Percentiles rank a stretch among this genome's conserved stretches.
Evolutionary conservation across 2,329 filamentous ascomycete species (phyloP).

Genomic region (Neoscytalidium dimidiatum): DNA sequence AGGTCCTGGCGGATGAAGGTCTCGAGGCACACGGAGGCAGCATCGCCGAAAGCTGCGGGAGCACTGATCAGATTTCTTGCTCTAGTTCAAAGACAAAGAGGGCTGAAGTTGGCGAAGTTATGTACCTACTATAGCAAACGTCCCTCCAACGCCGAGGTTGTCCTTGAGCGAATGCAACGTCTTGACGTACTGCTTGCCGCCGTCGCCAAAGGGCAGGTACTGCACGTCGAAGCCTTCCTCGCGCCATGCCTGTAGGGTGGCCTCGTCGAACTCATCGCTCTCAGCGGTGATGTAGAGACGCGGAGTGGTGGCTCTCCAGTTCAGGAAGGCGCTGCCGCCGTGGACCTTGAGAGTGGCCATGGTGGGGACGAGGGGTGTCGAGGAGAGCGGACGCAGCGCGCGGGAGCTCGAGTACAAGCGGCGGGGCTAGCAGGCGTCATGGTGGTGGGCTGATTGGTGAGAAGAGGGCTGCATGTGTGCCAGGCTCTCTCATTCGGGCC

Average conservation of each 20-base stretch:
- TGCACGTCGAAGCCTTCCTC: constrained; percentile 62
- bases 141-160: constrained; percentile 58
- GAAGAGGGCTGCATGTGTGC: background rate
- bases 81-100: background rate
- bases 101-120: background rate
- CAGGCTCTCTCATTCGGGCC: background rate
- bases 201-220: constrained; percentile 57
- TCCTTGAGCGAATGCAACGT: constrained; percentile 55
- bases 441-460: constrained; percentile 15
- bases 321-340: constrained; percentile 32
- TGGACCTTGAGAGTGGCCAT: constrained; percentile 16
- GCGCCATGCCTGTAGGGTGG: constrained; percentile 56
- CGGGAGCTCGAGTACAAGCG: background rate
- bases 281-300: constrained; percentile 54
- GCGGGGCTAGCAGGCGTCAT: background rate
- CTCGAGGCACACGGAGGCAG: constrained; percentile 61
- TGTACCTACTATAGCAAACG: constrained; percentile 64
- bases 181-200: constrained; percentile 49
- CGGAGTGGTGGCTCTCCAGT: constrained; percentile 44
- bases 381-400: background rate
- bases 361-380: constrained; percentile 1
- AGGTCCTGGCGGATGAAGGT: constrained; percentile 52
- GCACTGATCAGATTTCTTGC: background rate
- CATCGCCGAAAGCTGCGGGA: constrained; percentile 57
- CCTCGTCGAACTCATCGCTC: constrained; percentile 57